Percentiles rank a stretch among this genome's conserved stretches.
These are phyloP conservation scores for Escallonia rubra DNA, from an alignment of 129 eudicot species.

Conservation along the genomic window DNA sequence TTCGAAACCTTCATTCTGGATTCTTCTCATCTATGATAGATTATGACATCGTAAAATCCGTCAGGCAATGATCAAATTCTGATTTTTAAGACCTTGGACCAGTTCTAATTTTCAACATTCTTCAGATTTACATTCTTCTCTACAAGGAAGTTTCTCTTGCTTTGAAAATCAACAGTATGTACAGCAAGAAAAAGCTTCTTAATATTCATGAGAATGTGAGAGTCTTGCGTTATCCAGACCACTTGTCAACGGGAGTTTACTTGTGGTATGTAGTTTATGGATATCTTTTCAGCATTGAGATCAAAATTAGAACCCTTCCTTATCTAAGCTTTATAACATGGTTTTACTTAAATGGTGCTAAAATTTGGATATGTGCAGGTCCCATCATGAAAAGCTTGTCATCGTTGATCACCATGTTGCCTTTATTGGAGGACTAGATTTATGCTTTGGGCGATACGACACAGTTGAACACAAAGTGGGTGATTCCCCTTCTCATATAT, in stretches of 20 bases:
- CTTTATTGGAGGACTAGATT: slow-evolving; percentile 91
- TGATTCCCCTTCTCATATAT: slow-evolving; percentile 58
- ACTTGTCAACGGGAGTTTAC: slow-evolving; percentile 76
- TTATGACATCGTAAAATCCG: not conserved
- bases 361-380: slow-evolving; percentile 47
- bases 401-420: slow-evolving; percentile 79
- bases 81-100: not conserved
- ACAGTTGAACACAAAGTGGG: slow-evolving; percentile 79
- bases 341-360: slow-evolving; percentile 1
- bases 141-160: slow-evolving; percentile 98
- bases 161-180: slow-evolving; percentile 86
- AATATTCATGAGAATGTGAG: slow-evolving; percentile 81
- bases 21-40: not conserved
- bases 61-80: not conserved
- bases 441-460: slow-evolving; percentile 98
- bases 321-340: not conserved
- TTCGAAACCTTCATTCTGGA: not conserved
- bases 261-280: slow-evolving; percentile 56
- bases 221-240: slow-evolving; percentile 95
- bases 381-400: slow-evolving; percentile 95
- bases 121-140: slow-evolving; percentile 92
- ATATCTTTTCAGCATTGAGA: slow-evolving; percentile 2
- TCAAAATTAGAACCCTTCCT: not conserved
- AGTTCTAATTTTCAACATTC: not conserved
- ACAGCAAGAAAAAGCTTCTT: slow-evolving; percentile 83